Evolutionary conservation across 2,329 filamentous ascomycete genomes (phyloP), one percentile per base, ranked within the genome.

Genomic region (Dothidotthia symphoricarpi): DNA sequence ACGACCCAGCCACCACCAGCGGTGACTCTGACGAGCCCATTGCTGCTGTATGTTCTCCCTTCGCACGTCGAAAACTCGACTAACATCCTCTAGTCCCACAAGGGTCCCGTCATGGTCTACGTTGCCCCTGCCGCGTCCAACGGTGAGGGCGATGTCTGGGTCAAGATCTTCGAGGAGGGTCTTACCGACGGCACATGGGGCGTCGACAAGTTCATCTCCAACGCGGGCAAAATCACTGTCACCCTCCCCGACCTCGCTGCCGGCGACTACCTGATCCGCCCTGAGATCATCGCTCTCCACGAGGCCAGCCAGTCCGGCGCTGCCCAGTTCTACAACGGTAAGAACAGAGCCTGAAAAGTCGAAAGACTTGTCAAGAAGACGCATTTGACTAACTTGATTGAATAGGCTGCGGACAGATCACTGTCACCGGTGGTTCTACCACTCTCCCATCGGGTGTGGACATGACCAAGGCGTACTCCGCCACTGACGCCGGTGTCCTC

Each of bases 31-130:
- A 77, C 54, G 75, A 77, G 57, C 75, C 77, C 59, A 75, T 78
- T 31, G 75, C 69, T 48, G 43, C 55, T n/a, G 30, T 44, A 33
- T 19, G 33, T 14, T 25, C 11, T 26, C 11, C 16, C n/a, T 16
- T 17, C 6, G 11, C 15, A 11, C 24, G 6, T 24, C 7, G 6
- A 8, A 6, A 22, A 5, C 19, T 22, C 19, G 4, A 11, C 31
- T 33, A 15, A 33, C 31, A 25, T 26, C 11, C 10, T 3, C 4
- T 26, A 33, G 31, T 74, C 71, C 29, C 75, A 78, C 69, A 63
- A 69, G 62, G 75, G 75, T 6, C 75, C 75, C 33, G 56, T 77
- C 58, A 70, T 74, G 55, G 75, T 73, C 45, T 78, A 74, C 57
- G 71, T 78, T 43, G 73, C 74, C 6, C 60, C 61, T 22, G 61